Evolutionary conservation across 805 yeast genomes (phyloP).

Genomic region (Pichia insulana): DNA sequence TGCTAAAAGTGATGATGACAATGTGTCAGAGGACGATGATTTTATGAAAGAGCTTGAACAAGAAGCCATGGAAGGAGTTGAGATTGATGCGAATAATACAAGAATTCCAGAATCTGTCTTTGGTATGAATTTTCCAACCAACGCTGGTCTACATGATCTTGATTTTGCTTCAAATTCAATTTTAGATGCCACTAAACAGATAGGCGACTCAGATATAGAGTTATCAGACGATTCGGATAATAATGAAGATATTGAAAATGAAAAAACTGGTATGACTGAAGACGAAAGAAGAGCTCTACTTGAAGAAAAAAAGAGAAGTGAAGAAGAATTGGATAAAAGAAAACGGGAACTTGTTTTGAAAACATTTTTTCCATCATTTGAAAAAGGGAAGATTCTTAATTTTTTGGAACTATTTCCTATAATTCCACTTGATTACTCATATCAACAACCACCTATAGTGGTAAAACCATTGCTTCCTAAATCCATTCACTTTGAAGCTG

Average conservation of each 20-base stretch:
- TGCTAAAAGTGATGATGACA: slow-evolving; percentile 31
- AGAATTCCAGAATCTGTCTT: slow-evolving; percentile 24
- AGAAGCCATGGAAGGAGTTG: slow-evolving; percentile 31
- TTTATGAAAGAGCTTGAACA: slow-evolving; percentile 30
- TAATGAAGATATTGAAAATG: slow-evolving; percentile 1
- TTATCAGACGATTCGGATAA: slow-evolving; percentile 25
- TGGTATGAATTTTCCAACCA: slow-evolving; percentile 25
- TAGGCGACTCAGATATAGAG: slow-evolving; percentile 20
- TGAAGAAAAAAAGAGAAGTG: slow-evolving; percentile 7
- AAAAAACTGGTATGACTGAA: slow-evolving; percentile 6
- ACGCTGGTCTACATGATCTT: slow-evolving; percentile 25
- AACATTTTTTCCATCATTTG: slow-evolving; percentile 56
- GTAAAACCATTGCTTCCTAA: slow-evolving; percentile 48
- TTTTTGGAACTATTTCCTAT: slow-evolving; percentile 60
- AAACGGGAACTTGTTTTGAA: slow-evolving; percentile 30
- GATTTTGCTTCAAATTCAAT: slow-evolving; percentile 24
- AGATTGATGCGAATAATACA: slow-evolving; percentile 24
- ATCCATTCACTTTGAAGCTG: slow-evolving; percentile 51
- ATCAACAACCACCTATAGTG: slow-evolving; percentile 40
- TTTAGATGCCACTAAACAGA: slow-evolving; percentile 12
- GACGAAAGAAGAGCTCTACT: slow-evolving; percentile 5
- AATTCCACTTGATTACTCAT: slow-evolving; percentile 43
- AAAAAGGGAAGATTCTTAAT: slow-evolving; percentile 44
- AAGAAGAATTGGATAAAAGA: slow-evolving; percentile 24
- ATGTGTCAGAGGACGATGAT: slow-evolving; percentile 27